Base-by-base conservation (phyloP, 202 grass and related monocot genomes). In the Eragrostis tef region DNA sequence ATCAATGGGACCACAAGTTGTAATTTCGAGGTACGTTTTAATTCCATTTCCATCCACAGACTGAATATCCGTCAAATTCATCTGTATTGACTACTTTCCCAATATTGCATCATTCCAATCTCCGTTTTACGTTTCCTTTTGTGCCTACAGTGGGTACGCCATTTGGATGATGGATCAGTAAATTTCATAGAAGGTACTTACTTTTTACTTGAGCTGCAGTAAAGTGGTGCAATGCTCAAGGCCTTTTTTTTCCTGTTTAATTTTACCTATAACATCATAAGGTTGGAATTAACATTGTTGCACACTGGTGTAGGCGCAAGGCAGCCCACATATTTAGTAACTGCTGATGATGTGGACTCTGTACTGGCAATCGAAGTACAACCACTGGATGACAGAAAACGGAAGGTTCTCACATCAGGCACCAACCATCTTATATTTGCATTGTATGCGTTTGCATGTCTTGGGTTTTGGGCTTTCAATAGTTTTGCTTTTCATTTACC, bases 361-460 rank as follows among this genome's bases (percentile, higher is more conserved):
- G 89, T 91, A 81, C 79, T 98, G 57, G 88, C 92, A 59, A 94
- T 98, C 84, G 92, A 98, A 91, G 86, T 98, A 54, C 92, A 98
- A 17, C 94, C 94, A 73, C 75, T 98, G 60, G 94, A 98, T 91
- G 92, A 98, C 48, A 90, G 77, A 73, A 94, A 98, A 74, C 84
- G 94, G 73, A 98, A 94, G 86, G 94, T 67, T 16, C 42, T 74
- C 31, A 42, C 34, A 12, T 69, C 21, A 66, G 36, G 58, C 10
- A 47, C 29, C 15, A 34, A 43, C 29, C 58, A 44, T 68, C 61
- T 68, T 84, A 60, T 46, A 14, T 67, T n/a, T 20, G 5, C 21
- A 65, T 31, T 25, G 1, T 78, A 6, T 70, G 34, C 11, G 27
- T 47, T 8, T 53, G 58, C 60, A 21, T 16, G 19, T 69, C 71